phyloP scores from a whole-genome alignment of 345 rosid species.

The Corchorus capsularis region DNA sequence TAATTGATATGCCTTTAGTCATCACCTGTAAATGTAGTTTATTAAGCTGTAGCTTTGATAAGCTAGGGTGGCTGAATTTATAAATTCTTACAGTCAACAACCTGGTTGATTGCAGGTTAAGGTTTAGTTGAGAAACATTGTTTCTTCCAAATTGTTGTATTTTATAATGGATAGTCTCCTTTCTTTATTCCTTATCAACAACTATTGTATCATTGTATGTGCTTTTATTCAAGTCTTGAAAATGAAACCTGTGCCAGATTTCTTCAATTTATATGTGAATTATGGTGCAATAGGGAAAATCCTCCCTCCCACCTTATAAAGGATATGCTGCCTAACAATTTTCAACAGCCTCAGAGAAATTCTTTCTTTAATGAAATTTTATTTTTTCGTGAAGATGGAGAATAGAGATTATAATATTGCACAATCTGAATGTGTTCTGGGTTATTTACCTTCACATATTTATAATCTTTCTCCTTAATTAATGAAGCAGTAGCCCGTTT shows the following conservation, averaged over 20 bases:
- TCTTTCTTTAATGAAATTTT: no score
- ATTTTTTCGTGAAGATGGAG: neutral
- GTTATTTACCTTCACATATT: no score
- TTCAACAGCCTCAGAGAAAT: no score
- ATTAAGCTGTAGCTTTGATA: slow-evolving; percentile 21
- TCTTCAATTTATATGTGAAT: neutral
- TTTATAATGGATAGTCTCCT: neutral
- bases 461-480: no score
- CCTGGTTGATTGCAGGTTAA: slow-evolving; percentile 6
- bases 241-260: neutral
- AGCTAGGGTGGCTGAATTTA: neutral
- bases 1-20: neutral
- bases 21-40: slow-evolving; percentile 14
- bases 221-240: no score
- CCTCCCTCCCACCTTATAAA: no score
- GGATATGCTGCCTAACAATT: no score
- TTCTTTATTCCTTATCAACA: neutral
- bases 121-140: neutral
- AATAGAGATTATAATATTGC: no score
- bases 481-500: no score
- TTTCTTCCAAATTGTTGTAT: neutral
- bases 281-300: no score
- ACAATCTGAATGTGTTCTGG: no score
- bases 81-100: slow-evolving; percentile 1
- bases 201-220: neutral